These are phyloP conservation scores for Nakazawaea ernobii DNA, from an alignment of 805 yeast genomes.

Conservation along the genomic window DNA sequence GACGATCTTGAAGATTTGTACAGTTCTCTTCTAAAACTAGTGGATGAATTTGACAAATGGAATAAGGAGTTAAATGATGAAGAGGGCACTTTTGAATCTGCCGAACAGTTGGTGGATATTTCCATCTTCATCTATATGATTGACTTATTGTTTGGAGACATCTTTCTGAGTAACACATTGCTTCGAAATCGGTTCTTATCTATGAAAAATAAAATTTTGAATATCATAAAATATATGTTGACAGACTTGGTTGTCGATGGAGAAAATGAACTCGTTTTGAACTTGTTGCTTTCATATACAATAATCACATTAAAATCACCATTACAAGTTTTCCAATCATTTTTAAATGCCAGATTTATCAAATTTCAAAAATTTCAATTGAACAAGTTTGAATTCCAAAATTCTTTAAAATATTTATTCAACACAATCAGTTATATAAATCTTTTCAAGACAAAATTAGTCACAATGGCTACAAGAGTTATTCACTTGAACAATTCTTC, in stretches of 20 bases:
- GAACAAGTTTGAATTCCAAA: slow-evolving; percentile 17
- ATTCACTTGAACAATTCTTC: slow-evolving; percentile 14
- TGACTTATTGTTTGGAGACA: slow-evolving; percentile 16
- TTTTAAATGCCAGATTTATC: slow-evolving; percentile 17
- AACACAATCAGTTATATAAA: slow-evolving; percentile 22
- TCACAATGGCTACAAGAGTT: slow-evolving; percentile 16
- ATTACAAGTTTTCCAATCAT: slow-evolving; percentile 18
- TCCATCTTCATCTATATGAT: slow-evolving; percentile 17
- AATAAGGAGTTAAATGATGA: slow-evolving; percentile 21
- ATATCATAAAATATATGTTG: slow-evolving; percentile 17
- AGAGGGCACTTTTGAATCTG: slow-evolving; percentile 12
- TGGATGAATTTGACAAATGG: slow-evolving; percentile 15
- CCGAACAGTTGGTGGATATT: slow-evolving; percentile 3
- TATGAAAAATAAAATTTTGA: slow-evolving; percentile 15
- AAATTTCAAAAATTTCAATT: slow-evolving; percentile 11
- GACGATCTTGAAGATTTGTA: slow-evolving; percentile 18
- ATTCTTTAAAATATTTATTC: slow-evolving; percentile 22
- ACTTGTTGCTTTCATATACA: slow-evolving; percentile 19
- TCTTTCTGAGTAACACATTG: slow-evolving; percentile 7
- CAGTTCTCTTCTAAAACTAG: background rate
- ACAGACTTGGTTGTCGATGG: slow-evolving; percentile 18
- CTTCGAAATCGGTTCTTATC: slow-evolving; percentile 13
- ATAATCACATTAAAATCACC: slow-evolving; percentile 17
- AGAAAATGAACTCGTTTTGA: slow-evolving; percentile 22
- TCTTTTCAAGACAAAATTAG: slow-evolving; percentile 19